Base-by-base conservation (phyloP, 805 yeast species). In the Komagataella populi region DNA sequence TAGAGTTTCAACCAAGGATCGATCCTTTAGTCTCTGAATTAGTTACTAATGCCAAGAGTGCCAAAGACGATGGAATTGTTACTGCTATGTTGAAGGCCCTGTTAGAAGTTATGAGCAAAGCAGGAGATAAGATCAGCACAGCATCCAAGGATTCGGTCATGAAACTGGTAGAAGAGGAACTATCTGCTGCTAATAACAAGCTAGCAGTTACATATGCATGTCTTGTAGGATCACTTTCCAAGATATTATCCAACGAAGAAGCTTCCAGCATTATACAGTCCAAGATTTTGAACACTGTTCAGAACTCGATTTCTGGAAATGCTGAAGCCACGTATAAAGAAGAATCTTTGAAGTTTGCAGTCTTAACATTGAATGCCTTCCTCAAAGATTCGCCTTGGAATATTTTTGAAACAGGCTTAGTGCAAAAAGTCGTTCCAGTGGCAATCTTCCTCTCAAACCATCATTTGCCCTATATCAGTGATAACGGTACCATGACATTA, bases 1-100 rank as follows among this genome's bases (percentile, higher is more conserved):
- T 91, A 60, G 84, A 82, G 60, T 82, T 84, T 62, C 97, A 90
- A 67, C 90, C 97, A 6, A 79, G 97, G 62, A 90, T 91, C 51
- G 99, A 91, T 65, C 96, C 97, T 3, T 75, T 91, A 52, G 88
- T 89, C 6, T 75, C 86, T 45, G 98, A 91, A 63, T 73, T 90
- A 54, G 81, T 89, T 12, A 67, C 79, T 47, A 93, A 93, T 50
- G 87, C 87, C 12, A 83, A 78, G 59, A 71, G 73, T 53, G 73
- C 86, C 18, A 71, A 73, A n/a, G 81, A 79, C 54, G 68, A 69
- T 47, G 91, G 88, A 51, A 89, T 89, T 23, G 85, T 85, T 58
- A 78, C 87, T 8, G 87, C 97, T 0, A 86, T 90, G 84, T 72
- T 89, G 59, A 80, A 80, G 59, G 97, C 95, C 0, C 70, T 91